Percentiles rank a stretch among this genome's conserved stretches.
Evolutionary conservation across 257 asterid species (phyloP).

Genomic region (Gentiana dahurica): DNA sequence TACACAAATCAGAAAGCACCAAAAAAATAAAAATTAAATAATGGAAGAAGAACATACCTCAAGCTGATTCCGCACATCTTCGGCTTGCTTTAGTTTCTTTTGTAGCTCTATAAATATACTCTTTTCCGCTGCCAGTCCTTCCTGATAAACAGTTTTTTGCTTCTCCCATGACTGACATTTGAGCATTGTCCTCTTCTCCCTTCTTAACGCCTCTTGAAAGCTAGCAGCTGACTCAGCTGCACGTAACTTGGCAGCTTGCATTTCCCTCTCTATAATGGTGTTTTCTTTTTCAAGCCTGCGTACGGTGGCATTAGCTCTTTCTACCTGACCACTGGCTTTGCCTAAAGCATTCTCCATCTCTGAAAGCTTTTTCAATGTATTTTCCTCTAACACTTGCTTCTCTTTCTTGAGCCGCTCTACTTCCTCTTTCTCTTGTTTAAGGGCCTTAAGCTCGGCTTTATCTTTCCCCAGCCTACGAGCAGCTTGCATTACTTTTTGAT

Average conservation of each 20-base stretch:
- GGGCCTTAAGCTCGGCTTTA: conserved; percentile 72
- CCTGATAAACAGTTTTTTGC: conserved; percentile 59
- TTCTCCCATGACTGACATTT: conserved; percentile 86
- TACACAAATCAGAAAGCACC: too few relatives aligned
- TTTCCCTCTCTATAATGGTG: conserved; percentile 43
- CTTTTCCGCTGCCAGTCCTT: conserved; percentile 67
- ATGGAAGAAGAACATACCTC: conserved; percentile 45
- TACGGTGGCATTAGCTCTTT: conserved; percentile 61
- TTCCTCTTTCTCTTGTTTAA: conserved; percentile 85
- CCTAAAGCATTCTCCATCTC: conserved; percentile 82
- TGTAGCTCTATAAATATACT: conserved; percentile 34
- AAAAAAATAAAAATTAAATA: neutral
- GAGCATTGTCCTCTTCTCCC: conserved; percentile 70
- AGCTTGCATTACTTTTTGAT: conserved; percentile 95
- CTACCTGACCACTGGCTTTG: conserved; percentile 78
- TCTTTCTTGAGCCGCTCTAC: conserved; percentile 79
- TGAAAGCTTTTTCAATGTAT: conserved; percentile 60
- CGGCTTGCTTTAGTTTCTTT: conserved; percentile 49
- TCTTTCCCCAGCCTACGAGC: conserved; percentile 81
- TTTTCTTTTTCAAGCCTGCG: conserved; percentile 70
- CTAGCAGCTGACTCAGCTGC: conserved; percentile 69
- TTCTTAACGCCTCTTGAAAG: conserved; percentile 56
- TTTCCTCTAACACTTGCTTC: conserved; percentile 55
- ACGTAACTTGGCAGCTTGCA: conserved; percentile 63
- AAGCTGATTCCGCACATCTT: conserved; percentile 41